Evolutionary conservation across 257 asterid species (phyloP).

Genomic region (Ajuga chamaepitys): DNA sequence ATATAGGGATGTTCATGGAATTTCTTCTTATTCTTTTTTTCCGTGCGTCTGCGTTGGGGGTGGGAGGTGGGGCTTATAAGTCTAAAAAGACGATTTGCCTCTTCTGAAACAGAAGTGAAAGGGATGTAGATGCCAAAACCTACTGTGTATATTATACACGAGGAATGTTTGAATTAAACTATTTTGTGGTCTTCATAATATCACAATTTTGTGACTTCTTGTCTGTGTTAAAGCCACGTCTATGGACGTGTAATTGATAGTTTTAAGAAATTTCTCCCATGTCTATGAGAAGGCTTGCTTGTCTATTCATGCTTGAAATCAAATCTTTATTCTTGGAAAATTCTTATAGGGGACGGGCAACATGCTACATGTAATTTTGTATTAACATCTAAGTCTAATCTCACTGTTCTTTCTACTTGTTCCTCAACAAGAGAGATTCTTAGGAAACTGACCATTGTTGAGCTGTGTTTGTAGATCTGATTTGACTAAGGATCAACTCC

Average conservation of each 20-base stretch:
- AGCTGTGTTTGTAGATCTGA: conserved; percentile 48
- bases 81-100: background rate
- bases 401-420: background rate
- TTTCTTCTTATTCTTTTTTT: background rate
- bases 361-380: background rate
- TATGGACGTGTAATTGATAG: background rate
- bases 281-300: background rate
- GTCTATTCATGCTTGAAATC: background rate
- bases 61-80: background rate
- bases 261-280: background rate
- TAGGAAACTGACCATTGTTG: conserved; percentile 12
- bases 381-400: background rate
- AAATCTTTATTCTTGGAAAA: background rate
- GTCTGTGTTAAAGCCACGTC: background rate
- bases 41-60: background rate
- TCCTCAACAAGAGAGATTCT: conserved; percentile 6
- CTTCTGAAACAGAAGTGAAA: background rate
- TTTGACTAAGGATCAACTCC: conserved; percentile 64
- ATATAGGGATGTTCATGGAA: background rate
- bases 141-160: background rate
- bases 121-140: background rate
- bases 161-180: background rate
- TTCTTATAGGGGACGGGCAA: background rate
- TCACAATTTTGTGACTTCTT: background rate
- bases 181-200: background rate